Evolutionary conservation across 768 basidiomycete genomes (phyloP).

Genomic region (Nidularia sp.): DNA sequence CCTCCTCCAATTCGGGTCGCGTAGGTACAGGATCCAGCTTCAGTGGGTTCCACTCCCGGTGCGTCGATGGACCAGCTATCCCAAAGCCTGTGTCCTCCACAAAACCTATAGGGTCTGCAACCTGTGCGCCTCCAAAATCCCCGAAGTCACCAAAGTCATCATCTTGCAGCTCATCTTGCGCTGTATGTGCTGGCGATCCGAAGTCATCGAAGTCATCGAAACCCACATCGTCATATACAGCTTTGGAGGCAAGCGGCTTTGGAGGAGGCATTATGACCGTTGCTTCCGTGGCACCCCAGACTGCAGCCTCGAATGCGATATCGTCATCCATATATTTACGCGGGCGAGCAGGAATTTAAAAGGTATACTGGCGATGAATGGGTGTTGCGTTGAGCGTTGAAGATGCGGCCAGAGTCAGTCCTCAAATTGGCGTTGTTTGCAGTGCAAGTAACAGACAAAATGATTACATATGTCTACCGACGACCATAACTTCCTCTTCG

Average conservation of each 20-base stretch:
- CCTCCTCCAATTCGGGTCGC: constrained; percentile 48
- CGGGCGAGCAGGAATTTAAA: too few species aligned
- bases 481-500: constrained; percentile 57
- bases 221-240: constrained; percentile 26
- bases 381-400: constrained; percentile 3
- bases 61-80: constrained; percentile 37
- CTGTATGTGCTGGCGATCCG: constrained; percentile 38
- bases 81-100: constrained; percentile 28
- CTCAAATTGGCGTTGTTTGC: neutral
- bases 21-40: constrained; percentile 62
- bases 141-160: constrained; percentile 89
- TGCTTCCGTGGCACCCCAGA: constrained; percentile 58
- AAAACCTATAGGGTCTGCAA: constrained; percentile 26
- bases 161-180: constrained; percentile 43
- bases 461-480: constrained; percentile 25
- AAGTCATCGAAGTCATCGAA: constrained; percentile 66
- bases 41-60: constrained; percentile 56
- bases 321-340: constrained; percentile 62
- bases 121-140: constrained; percentile 72
- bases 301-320: constrained; percentile 64
- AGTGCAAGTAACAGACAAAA: too few species aligned
- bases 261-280: constrained; percentile 17
- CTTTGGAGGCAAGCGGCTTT: constrained; percentile 13
- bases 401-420: neutral
- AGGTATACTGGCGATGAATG: too few species aligned